These are phyloP conservation scores for Pythium sp. DNA, from an alignment of 352 stramenopile genomes.

Conservation along the genomic window DNA sequence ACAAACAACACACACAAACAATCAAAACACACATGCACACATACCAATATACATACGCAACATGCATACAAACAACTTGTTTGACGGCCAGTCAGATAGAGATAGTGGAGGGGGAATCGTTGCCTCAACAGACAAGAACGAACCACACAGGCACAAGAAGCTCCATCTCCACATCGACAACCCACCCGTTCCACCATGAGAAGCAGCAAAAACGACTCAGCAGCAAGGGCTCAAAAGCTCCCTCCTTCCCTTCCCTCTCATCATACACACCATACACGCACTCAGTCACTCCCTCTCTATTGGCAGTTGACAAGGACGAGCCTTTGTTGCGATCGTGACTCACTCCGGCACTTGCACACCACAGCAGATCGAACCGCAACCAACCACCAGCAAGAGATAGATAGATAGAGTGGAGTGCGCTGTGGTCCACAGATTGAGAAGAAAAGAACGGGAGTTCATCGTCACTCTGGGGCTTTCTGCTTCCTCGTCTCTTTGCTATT, in stretches of 20 bases:
- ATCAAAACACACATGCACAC: neutral
- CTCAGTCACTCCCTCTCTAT: neutral
- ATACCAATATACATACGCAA: neutral
- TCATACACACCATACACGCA: neutral
- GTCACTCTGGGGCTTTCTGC: neutral
- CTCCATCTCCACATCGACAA: neutral
- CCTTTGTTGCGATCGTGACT: conserved; percentile 70
- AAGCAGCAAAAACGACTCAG: neutral
- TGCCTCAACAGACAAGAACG: neutral
- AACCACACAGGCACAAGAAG: neutral
- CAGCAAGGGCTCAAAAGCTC: neutral
- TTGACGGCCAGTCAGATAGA: conserved; percentile 10
- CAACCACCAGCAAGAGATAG: neutral
- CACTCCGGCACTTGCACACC: neutral
- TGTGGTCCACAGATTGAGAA: neutral
- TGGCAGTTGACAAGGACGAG: conserved; percentile 49
- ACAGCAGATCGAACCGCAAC: conserved; percentile 6
- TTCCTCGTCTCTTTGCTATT: neutral
- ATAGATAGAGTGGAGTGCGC: too few species aligned
- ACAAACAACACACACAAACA: neutral
- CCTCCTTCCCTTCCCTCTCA: neutral
- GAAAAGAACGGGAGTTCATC: neutral
- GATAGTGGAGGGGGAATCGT: neutral
- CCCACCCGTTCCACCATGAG: neutral
- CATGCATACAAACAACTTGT: neutral